Evolutionary conservation across 805 yeast genomes (phyloP), one percentile per base, ranked within the genome.

Genomic region (Spathaspora boniae): DNA sequence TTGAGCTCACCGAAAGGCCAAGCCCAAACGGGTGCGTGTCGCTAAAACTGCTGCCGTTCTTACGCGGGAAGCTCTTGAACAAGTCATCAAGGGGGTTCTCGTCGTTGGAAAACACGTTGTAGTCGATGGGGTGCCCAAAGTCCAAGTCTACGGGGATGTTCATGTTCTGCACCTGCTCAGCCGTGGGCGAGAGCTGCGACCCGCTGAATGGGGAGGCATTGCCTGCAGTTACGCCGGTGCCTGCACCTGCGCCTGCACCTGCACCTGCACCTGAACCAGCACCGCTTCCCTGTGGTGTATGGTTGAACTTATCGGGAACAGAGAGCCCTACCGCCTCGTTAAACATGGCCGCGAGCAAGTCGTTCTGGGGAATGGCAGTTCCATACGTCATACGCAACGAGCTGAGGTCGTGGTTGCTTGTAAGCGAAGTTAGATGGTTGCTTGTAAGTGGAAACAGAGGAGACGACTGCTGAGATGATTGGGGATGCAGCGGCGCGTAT

Each of bases 51-150:
- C n/a, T n/a, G 11, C 18, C 18, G 7, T 5, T n/a, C 9, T n/a
- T n/a, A 27, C n/a, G n/a, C n/a, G n/a, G n/a, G n/a, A n/a, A n/a
- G n/a, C n/a, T n/a, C n/a, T n/a, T n/a, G 31, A 66, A 48, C 4
- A 56, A 49, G 14, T 64, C 69, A 33, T 65, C 72, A 19, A 67
- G 44, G 0, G 72, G 72, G 34, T 67, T 67, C 19, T 53, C 55
- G 26, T 47, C 58, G 38, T 53, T 62, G 43, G 49, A 58, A 37
- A 67, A 66, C 12, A 62, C 55, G 37, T 62, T 60, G n/a, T 55
- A 50, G 27, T 66, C 68, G 12, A 22, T 21, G 56, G 68, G n/a
- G 61, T 47, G 4, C 58, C 62, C 22, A 56, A 47, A 15, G 17
- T 22, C 9, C 19, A 14, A 36, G 26, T 44, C 40, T 24, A 40